A percentile compares a stretch with the other conserved stretches of the same genome.
phyloP scores from a whole-genome alignment of 352 stramenopile genomes.

The Plasmopara muralis region DNA sequence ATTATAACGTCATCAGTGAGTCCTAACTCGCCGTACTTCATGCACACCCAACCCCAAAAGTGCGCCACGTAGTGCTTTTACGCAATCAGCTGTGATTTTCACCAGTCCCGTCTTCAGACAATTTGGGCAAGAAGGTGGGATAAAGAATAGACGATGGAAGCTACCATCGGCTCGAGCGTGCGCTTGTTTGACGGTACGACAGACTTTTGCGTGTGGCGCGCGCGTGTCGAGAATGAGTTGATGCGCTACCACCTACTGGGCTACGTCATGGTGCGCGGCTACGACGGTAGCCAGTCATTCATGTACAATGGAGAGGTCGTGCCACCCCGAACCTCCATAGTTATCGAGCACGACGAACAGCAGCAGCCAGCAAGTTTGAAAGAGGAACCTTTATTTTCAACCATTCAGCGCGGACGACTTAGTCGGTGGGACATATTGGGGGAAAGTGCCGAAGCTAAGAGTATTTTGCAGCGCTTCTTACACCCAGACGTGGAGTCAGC shows the following conservation, averaged over 20 bases:
- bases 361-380: conserved; percentile 16
- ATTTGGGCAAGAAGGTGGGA: not conserved
- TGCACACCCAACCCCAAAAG: no score
- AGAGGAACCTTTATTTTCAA: conserved; percentile 14
- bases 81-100: not conserved
- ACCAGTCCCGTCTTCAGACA: not conserved
- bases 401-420: conserved; percentile 14
- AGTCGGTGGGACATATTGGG: conserved; percentile 32
- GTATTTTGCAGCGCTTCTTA: conserved; percentile 39
- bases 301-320: conserved; percentile 38
- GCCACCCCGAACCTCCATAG: conserved; percentile 22
- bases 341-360: conserved; percentile 18
- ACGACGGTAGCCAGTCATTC: conserved; percentile 42
- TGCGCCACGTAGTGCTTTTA: not conserved
- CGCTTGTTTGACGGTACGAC: conserved; percentile 37
- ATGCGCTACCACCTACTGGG: conserved; percentile 44
- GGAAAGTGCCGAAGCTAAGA: conserved; percentile 41
- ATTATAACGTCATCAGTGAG: no score
- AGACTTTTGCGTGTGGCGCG: conserved; percentile 41
- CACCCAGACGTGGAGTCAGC: conserved; percentile 39
- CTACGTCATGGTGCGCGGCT: conserved; percentile 38
- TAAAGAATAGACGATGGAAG: conserved; percentile 11
- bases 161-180: conserved; percentile 8
- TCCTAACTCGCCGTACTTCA: not conserved
- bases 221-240: conserved; percentile 43